Base-by-base conservation (phyloP, 306 rosid species). In the Quercus parvula region DNA sequence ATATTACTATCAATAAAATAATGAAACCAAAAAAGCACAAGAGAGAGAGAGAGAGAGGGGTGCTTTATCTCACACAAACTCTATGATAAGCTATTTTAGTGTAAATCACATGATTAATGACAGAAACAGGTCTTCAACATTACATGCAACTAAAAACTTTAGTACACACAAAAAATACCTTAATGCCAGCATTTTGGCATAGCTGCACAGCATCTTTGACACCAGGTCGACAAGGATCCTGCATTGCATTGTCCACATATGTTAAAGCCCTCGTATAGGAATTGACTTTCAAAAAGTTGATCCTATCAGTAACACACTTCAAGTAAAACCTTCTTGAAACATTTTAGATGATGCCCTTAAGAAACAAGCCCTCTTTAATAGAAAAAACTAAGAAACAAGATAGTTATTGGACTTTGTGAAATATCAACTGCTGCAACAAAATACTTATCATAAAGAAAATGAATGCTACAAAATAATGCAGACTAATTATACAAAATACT, bases 181-280 rank as follows among this genome's bases (percentile, higher is more conserved):
- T 93, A 73, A 96, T 94, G 64, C 99, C 99, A 61, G 99, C 96
- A 27, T 82, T 90, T 85, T 91, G 96, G 88, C 99, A 96, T 76
- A 96, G 90, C 81, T 56, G 83, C 70, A 96, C 96, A 5, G 99
- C 84, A 67, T 81, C 88, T 78, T 75, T 84, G 44, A 96, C 98
- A 75, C 94, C 90, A 8, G 89, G 89, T 74, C 98, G 91, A 81
- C 98, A 96, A 73, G 99, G 99, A 84, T 96, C 99, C 97, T 94
- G 87, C 73, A 87, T 77, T 77, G 78, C 41, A 79, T 73, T 68
- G 64, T 17, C 76, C 24, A 77, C 22, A 64, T 9, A 19, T 52
- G 18, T 44, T 31, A 59, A 35, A 27, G 22, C 49, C 19, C 18
- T 19, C 35, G 38, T 10, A n/a, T 2, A 5, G 72, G 72, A 19